Base-by-base conservation (phyloP, 805 yeast species). In the Priceomyces carsonii region DNA sequence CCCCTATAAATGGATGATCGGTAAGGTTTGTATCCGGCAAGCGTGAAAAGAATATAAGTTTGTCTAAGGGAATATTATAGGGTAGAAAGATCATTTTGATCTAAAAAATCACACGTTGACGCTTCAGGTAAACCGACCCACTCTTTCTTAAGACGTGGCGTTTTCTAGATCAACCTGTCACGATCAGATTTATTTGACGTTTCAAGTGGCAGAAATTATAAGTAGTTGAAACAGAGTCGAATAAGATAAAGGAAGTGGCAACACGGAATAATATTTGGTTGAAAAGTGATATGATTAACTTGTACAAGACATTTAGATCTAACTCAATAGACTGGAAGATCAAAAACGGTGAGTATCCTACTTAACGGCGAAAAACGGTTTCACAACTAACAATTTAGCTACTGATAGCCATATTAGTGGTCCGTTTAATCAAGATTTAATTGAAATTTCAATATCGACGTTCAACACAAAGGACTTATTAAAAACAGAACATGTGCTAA, bases 351-450 rank as follows among this genome's bases (percentile, higher is more conserved):
- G 40, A 13, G 53, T 42, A 16, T 12, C n/a, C n/a, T n/a, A n/a
- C n/a, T n/a, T n/a, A n/a, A n/a, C 5, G 13, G 14, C 9, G 12
- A 16, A 16, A 14, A 8, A 13, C 14, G 17, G n/a, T 18, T 9
- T 12, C 18, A 10, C 18, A 16, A 22, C 27, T 12, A 13, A 17
- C 16, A 15, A 13, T 13, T 22, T 19, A 26, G 78, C 81, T 6
- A 78, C 82, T 16, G 73, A 69, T 43, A 67, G 66, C 38, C 81
- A 77, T 39, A 62, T 69, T 1, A 60, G 69, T 46, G 80, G 84
- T 1, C 82, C 82, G 0, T 73, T 75, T 6, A 74, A 78, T n/a
- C 60, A 71, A 5, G 73, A 79, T 39, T 59, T 80, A 50, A 71
- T 71, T 38, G 78, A 77, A 32, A 55, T 80, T 2, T 67, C 82